Evolutionary conservation across 371 early-diverging fungal species (phyloP).

Genomic region (Funneliformis caledonium): DNA sequence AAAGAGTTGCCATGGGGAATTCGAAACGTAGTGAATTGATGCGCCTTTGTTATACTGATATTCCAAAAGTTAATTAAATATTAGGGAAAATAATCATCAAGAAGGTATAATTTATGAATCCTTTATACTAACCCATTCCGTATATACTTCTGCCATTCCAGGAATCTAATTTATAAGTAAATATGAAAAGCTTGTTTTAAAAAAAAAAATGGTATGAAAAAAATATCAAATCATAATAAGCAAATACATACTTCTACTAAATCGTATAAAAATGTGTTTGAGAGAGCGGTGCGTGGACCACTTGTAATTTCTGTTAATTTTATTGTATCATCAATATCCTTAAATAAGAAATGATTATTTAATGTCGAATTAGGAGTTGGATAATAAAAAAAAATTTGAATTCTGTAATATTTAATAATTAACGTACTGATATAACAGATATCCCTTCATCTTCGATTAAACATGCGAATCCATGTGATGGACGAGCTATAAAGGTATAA

Average conservation of each 20-base stretch:
- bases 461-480: slow-evolving; percentile 50
- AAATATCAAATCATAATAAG: background rate
- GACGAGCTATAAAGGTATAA: slow-evolving; percentile 14
- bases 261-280: slow-evolving; percentile 71
- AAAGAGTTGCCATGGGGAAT: slow-evolving; percentile 88
- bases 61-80: slow-evolving; percentile 26
- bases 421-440: slow-evolving; percentile 68
- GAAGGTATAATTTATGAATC: background rate
- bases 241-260: slow-evolving; percentile 47
- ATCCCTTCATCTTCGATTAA: slow-evolving; percentile 66
- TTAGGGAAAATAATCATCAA: background rate
- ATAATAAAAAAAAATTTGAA: background rate
- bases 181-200: background rate
- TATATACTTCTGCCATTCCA: slow-evolving; percentile 53
- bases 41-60: slow-evolving; percentile 65
- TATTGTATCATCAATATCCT: slow-evolving; percentile 89
- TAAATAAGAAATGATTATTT: background rate
- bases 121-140: slow-evolving; percentile 44
- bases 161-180: slow-evolving; percentile 40
- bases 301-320: slow-evolving; percentile 74
- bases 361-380: background rate
- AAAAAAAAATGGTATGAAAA: slow-evolving; percentile 9
- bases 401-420: background rate
- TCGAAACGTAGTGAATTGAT: slow-evolving; percentile 90
- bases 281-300: slow-evolving; percentile 69